Conservation (phyloP, 139 green algal genomes). For the Ostreobium quekettii region DNA sequence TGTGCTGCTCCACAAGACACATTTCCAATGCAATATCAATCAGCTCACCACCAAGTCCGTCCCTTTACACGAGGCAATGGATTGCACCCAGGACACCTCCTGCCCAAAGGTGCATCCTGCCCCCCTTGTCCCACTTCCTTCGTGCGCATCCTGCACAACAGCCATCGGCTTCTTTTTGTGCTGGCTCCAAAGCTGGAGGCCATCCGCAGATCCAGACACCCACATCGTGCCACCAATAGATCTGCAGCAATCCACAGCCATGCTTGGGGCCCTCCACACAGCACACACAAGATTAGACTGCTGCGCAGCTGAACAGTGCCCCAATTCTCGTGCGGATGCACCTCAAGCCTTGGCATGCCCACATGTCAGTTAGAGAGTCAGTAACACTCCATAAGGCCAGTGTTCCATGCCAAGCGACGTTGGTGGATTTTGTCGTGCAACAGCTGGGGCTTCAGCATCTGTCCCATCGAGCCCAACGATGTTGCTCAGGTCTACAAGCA, state of each 20-base stretch:
- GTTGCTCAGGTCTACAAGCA: too few species aligned
- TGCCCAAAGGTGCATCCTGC: conserved; percentile 3
- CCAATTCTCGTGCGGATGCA: too few species aligned
- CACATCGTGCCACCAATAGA: conserved; percentile 65
- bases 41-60: conserved; percentile 64
- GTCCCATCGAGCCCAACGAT: too few species aligned
- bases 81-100: conserved; percentile 59
- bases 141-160: background rate
- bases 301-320: too few species aligned
- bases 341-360: too few species aligned
- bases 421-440: too few species aligned
- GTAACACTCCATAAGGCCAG: too few species aligned
- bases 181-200: conserved; percentile 37
- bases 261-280: background rate
- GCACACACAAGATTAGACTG: too few species aligned
- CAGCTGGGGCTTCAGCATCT: too few species aligned
- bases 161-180: conserved; percentile 1
- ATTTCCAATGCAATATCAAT: background rate
- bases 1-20: background rate
- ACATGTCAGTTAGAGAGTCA: too few species aligned
- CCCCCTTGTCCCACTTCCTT: conserved; percentile 28
- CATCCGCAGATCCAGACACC: conserved; percentile 67
- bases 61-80: conserved; percentile 55
- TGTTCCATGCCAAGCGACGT: too few species aligned
- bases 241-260: conserved; percentile 10